Percentiles rank a stretch among this genome's conserved stretches.
These are phyloP conservation scores for Phytopythium montanum DNA, from an alignment of 352 stramenopile species.

Conservation along the genomic window DNA sequence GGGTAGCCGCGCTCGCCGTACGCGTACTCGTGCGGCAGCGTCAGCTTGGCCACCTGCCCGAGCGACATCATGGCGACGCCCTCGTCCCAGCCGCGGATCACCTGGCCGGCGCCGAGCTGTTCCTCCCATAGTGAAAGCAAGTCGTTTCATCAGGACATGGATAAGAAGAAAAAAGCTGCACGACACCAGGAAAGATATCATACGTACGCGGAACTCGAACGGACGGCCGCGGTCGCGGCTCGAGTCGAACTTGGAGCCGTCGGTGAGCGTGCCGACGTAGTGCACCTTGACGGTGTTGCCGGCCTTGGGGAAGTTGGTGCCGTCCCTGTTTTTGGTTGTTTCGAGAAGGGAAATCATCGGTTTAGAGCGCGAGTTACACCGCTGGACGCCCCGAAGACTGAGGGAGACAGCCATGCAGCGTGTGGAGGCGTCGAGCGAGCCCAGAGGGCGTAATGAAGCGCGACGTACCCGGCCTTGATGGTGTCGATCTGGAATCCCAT, in stretches of 20 bases:
- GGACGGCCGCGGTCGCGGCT: conserved; percentile 68
- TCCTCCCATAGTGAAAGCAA: not conserved
- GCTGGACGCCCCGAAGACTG: too few relatives aligned
- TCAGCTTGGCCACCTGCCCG: conserved; percentile 91
- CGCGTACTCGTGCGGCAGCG: conserved; percentile 92
- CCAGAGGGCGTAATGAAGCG: not conserved
- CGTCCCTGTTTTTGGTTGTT: conserved; percentile 46
- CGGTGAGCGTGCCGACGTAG: conserved; percentile 71
- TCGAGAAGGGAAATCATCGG: too few relatives aligned
- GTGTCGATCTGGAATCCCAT: conserved; percentile 70
- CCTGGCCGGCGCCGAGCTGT: conserved; percentile 64
- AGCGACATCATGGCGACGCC: conserved; percentile 86
- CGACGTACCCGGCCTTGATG: conserved; percentile 59
- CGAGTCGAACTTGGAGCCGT: conserved; percentile 84
- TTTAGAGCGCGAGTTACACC: too few relatives aligned
- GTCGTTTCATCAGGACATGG: too few relatives aligned
- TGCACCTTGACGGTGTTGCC: conserved; percentile 75
- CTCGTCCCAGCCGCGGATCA: conserved; percentile 81
- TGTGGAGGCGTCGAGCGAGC: not conserved
- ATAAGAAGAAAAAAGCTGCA: too few relatives aligned
- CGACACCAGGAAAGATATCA: too few relatives aligned
- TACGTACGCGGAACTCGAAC: conserved; percentile 65
- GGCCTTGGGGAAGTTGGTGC: conserved; percentile 66
- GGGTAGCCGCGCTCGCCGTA: conserved; percentile 91
- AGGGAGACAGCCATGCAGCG: too few relatives aligned